Percentiles rank a stretch among this genome's conserved stretches.
These are phyloP conservation scores for Globisporangium paroecandrum DNA, from an alignment of 352 stramenopile species.

Conservation along the genomic window DNA sequence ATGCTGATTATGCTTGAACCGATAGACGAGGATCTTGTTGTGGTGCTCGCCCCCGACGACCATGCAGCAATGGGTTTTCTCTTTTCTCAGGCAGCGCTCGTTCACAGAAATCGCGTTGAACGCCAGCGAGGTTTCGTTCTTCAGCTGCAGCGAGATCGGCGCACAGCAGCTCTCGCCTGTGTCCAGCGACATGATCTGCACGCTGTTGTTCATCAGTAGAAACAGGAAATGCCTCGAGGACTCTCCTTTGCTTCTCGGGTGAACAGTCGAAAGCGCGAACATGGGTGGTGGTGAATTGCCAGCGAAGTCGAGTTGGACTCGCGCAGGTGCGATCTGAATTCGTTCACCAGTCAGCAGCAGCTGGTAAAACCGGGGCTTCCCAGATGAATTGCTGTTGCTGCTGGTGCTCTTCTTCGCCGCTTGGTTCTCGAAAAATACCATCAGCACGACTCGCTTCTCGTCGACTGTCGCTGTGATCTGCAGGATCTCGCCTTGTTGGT, in stretches of 20 bases:
- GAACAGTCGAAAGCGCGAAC: slow-evolving; percentile 31
- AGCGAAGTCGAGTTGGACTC: slow-evolving; percentile 25
- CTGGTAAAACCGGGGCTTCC: slow-evolving; percentile 33
- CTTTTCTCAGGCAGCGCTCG: neutral
- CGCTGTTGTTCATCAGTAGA: slow-evolving; percentile 31
- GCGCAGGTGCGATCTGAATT: slow-evolving; percentile 23
- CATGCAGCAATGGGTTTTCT: slow-evolving; percentile 2
- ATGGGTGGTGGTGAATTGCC: slow-evolving; percentile 28
- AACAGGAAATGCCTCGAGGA: slow-evolving; percentile 22
- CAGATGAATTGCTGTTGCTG: neutral
- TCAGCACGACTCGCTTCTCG: slow-evolving; percentile 33
- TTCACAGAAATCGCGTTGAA: slow-evolving; percentile 28
- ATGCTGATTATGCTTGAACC: slow-evolving; percentile 11
- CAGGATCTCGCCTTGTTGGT: slow-evolving; percentile 29
- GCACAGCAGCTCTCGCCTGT: slow-evolving; percentile 25
- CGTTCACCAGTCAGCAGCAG: slow-evolving; percentile 17
- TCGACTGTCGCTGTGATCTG: slow-evolving; percentile 37
- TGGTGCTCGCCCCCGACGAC: slow-evolving; percentile 6
- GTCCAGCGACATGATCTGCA: slow-evolving; percentile 25
- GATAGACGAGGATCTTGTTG: slow-evolving; percentile 10
- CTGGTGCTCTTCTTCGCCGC: neutral
- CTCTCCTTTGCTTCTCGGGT: neutral
- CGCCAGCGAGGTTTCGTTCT: slow-evolving; percentile 14
- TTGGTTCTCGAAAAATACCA: slow-evolving; percentile 31
- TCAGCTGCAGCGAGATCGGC: slow-evolving; percentile 19